These are phyloP conservation scores for Aspergillus sp. DNA, from an alignment of 2,329 filamentous ascomycete genomes.

Conservation along the genomic window DNA sequence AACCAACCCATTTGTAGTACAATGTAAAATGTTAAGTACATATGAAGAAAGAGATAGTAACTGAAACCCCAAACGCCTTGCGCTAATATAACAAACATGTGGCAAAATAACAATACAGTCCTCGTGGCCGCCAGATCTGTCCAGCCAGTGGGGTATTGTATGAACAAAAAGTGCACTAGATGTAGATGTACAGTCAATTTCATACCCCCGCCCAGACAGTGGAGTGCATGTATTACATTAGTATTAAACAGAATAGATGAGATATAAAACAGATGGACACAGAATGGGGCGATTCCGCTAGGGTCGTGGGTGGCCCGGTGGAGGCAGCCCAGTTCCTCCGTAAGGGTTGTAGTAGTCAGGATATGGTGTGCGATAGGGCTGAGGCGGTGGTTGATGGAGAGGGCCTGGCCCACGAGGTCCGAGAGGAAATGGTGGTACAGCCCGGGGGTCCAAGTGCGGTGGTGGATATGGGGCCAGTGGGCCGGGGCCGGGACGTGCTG, in stretches of 20 bases:
- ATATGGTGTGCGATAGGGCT: conserved; percentile 26
- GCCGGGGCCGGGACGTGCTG: conserved; percentile 11
- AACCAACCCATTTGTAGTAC: neutral
- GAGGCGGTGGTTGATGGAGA: conserved; percentile 22
- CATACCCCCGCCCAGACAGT: neutral
- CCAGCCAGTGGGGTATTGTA: neutral
- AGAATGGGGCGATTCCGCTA: conserved; percentile 5
- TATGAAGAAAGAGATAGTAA: neutral
- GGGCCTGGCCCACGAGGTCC: conserved; percentile 18
- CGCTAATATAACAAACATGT: conserved; percentile 8
- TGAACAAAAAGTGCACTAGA: conserved; percentile 3
- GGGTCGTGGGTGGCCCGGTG: conserved; percentile 20
- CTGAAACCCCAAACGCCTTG: neutral
- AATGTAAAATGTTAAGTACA: neutral
- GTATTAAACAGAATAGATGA: neutral
- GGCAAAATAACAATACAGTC: neutral
- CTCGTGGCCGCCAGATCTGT: neutral
- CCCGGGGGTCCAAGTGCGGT: conserved; percentile 25
- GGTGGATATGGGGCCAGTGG: conserved; percentile 28
- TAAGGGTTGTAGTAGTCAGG: conserved; percentile 25
- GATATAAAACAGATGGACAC: neutral
- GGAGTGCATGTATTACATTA: conserved; percentile 7
- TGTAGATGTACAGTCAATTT: conserved; percentile 10
- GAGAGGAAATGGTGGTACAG: conserved; percentile 20
- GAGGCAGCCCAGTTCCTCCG: conserved; percentile 17